These are phyloP conservation scores for Candida buenavistaensis DNA, from an alignment of 1,139 yeast genomes.

Conservation along the genomic window DNA sequence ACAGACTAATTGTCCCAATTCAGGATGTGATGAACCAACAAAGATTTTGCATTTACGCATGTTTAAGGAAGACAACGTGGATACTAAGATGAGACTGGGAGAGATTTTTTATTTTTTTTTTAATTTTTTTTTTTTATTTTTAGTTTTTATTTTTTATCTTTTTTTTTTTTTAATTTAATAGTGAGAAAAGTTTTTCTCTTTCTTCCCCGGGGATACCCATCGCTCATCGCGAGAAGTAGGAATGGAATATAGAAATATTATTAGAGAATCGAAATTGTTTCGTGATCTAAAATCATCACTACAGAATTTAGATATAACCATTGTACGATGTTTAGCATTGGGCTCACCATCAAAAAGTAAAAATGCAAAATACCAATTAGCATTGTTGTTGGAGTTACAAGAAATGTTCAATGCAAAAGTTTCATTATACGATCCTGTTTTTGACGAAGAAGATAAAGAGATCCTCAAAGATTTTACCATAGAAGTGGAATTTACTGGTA, in stretches of 20 bases:
- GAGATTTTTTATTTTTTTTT: conserved; percentile 8
- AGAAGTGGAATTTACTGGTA: conserved; percentile 21
- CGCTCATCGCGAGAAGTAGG: too few relatives aligned
- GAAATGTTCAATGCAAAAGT: conserved; percentile 25
- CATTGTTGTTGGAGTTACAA: conserved; percentile 46
- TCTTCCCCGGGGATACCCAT: too few relatives aligned
- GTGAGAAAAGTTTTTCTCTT: too few relatives aligned
- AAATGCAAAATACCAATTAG: conserved; percentile 66
- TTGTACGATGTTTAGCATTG: conserved; percentile 67
- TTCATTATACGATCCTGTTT: conserved; percentile 66
- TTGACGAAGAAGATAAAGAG: conserved; percentile 42
- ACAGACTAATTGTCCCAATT: conserved; percentile 86
- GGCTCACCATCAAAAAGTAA: conserved; percentile 63
- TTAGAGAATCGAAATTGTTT: conserved; percentile 25
- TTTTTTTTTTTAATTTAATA: too few relatives aligned
- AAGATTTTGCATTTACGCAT: conserved; percentile 98
- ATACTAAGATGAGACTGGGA: conserved; percentile 1
- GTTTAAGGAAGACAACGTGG: conserved; percentile 13
- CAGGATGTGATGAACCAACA: conserved; percentile 96
- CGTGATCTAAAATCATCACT: conserved; percentile 17
- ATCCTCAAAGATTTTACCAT: conserved; percentile 24
- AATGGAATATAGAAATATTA: conserved; percentile 7
- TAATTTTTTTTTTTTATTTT: too few relatives aligned
- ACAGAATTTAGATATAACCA: conserved; percentile 14
- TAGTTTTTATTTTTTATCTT: too few relatives aligned